Base-by-base conservation (phyloP, 106 monocot species). In the Cymbidium sinense region DNA sequence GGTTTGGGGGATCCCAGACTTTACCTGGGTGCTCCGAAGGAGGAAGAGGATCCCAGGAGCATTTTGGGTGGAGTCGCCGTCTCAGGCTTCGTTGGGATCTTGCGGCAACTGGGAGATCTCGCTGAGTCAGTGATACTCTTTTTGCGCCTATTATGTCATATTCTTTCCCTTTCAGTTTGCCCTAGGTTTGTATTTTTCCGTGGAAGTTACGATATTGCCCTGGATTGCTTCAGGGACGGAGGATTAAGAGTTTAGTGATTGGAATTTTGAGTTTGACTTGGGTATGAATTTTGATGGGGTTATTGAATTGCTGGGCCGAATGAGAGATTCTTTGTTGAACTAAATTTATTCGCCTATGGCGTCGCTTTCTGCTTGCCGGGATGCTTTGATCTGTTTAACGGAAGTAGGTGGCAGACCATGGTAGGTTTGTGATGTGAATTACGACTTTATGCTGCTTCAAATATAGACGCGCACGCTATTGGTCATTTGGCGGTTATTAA, bases 101-200 rank as follows among this genome's bases (percentile, higher is more conserved):
- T 86, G 39, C 81, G 89, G 31, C 86, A 86, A 76, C 83, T 89
- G 19, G 86, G 89, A 17, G 86, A 89, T 82, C 86, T 89, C 34
- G 89, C 86, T 0, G 74, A 84, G 89, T 89, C 31, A 81, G 83
- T 82, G 2, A 29, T 55, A 3, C 20, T 79, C 67, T 44, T 23
- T 28, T 79, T 79, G 33, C 34, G 9, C 19, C 27, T 20, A 34
- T 64, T 25, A 28, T 75, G 30, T 64, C 21, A 43, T 44, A 19
- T 18, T 6, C 55, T 58, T 36, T 17, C 1, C 23, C 29, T 67
- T 33, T 67, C 31, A 31, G 2, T 67, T 78, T 37, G 34, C 71
- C 71, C 35, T 71, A 71, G 37, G 37, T 71, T 11, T 20, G 36
- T 71, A 21, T 36, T 20, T 71, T 71, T 17, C 17, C 31, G 34